Base-by-base conservation (phyloP, 768 basidiomycete species). In the Tylopilus felleus region DNA sequence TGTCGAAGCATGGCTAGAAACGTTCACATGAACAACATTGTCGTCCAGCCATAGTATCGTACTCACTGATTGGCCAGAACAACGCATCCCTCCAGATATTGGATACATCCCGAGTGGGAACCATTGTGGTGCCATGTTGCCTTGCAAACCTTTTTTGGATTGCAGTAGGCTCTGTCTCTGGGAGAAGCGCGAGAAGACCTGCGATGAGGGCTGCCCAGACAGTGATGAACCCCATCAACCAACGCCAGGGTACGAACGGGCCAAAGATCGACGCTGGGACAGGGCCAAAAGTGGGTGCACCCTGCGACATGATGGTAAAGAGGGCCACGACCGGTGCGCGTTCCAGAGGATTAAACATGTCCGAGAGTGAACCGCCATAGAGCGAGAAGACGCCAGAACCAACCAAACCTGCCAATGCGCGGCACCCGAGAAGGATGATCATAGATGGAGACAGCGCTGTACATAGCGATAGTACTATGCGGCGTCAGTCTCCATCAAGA, bases 221-320 rank as follows among this genome's bases (percentile, higher is more conserved):
- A 12, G 65, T 36, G 23, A 68, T 60, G 46, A 65, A 62, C 5
- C 56, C 66, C 57, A 68, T 59, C 28, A 54, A 41, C 62, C 66
- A 68, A 27, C 65, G 63, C 66, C 67, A 69, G 38, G 56, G 61
- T 8, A 65, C 40, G n/a, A 58, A 47, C 6, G 28, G 17, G 16
- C 63, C 63, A 2, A 67, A 28, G n/a, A 65, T 13, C 4, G 67
- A 63, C 3, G 65, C 53, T 21, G 66, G 66, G 1, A 68, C 57
- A 4, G 67, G 67, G 1, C 67, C 67, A 40, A 68, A 60, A 1
- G 67, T 66, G 4, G 67, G 67, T 3, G 67, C 66, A 16, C 67
- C 67, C 35, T 68, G 67, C 19, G 68, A n/a, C 47, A 68, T 60
- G 33, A 68, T 39, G 5, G 67, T 68, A 43, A 68, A 68, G n/a